Evolutionary conservation across 129 eudicot species (phyloP), one percentile per base, ranked within the genome.

Genomic region (Tanacetum coccineum): DNA sequence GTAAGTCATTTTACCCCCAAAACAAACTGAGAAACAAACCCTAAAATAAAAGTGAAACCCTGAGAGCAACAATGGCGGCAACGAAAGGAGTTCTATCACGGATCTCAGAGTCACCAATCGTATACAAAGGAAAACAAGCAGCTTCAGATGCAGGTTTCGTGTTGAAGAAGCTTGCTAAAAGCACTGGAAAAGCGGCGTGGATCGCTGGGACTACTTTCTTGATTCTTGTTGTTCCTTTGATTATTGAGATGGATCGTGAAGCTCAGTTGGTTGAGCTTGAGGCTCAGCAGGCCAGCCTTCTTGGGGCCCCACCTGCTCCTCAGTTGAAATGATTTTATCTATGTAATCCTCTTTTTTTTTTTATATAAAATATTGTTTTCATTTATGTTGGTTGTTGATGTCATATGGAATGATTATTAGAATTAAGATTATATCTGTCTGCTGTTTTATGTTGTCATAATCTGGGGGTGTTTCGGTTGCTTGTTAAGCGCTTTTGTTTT

Each of bases 101-200:
- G 74, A 18, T 87, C 30, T 73, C 84, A 14, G 64, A 79, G 20
- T 87, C 91, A 4, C 84, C 91, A 9, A 70, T 87, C 62, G 74
- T 87, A 15, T 78, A 84, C 72, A 62, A 55, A 59, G 88, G 91
- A 76, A 84, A 84, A 57, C 72, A 62, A 4, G 90, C 77, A 13
- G 87, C 85, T 46, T 64, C 81, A 67, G 90, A 87, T 30, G 82
- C 88, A 13, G 81, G 86, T 22, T 74, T 62, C 68, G 88, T 84
- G 56, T 80, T 81, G n/a, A 82, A 74, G 63, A 82, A 78, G 70
- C 95, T 88, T 20, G 78, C 85, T 32, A 72, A 58, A 74, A 82
- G 88, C 91, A 88, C 91, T 59, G 95, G 95, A n/a, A 88, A 85
- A 62, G 95, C 95, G 52, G 95, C 95, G 5, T 88, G 95, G 95